These are phyloP conservation scores for Ploettnerulaceae sp. DNA, from an alignment of 2,329 filamentous ascomycete species.

Conservation along the genomic window DNA sequence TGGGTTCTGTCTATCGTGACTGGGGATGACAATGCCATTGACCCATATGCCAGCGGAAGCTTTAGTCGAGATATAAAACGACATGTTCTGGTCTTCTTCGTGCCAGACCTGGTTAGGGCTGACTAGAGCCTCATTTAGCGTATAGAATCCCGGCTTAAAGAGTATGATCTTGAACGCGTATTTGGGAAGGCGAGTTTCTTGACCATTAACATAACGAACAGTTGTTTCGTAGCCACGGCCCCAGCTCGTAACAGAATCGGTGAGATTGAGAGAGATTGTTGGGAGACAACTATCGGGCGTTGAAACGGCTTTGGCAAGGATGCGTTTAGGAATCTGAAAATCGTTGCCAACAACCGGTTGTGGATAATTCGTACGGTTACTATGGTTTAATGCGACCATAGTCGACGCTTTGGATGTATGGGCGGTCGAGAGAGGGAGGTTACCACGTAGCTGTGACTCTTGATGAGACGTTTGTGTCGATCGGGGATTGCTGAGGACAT, in stretches of 20 bases:
- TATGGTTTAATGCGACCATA: conserved; percentile 5
- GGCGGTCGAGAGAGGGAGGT: conserved; percentile 9
- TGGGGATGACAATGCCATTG: conserved; percentile 62
- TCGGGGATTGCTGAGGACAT: neutral
- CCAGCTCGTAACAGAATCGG: conserved; percentile 67
- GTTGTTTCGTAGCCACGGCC: conserved; percentile 69
- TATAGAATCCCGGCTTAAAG: conserved; percentile 64
- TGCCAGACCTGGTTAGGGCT: conserved; percentile 13
- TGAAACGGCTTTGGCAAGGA: conserved; percentile 63
- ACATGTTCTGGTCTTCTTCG: conserved; percentile 36
- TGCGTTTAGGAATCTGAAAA: conserved; percentile 36
- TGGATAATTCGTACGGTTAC: neutral
- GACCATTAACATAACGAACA: conserved; percentile 54
- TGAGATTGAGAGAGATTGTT: conserved; percentile 59
- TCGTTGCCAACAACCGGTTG: conserved; percentile 22
- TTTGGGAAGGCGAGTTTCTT: conserved; percentile 73
- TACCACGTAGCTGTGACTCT: neutral
- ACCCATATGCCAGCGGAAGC: conserved; percentile 70
- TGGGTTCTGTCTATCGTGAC: conserved; percentile 50
- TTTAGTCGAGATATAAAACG: conserved; percentile 74
- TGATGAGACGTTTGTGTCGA: conserved; percentile 10
- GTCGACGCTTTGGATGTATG: conserved; percentile 9
- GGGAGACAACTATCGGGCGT: conserved; percentile 60
- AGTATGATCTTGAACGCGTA: conserved; percentile 74
- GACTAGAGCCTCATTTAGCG: conserved; percentile 43